phyloP scores from a whole-genome alignment of 1,284 basidiomycete genomes.

The Tranzscheliella williamsii region DNA sequence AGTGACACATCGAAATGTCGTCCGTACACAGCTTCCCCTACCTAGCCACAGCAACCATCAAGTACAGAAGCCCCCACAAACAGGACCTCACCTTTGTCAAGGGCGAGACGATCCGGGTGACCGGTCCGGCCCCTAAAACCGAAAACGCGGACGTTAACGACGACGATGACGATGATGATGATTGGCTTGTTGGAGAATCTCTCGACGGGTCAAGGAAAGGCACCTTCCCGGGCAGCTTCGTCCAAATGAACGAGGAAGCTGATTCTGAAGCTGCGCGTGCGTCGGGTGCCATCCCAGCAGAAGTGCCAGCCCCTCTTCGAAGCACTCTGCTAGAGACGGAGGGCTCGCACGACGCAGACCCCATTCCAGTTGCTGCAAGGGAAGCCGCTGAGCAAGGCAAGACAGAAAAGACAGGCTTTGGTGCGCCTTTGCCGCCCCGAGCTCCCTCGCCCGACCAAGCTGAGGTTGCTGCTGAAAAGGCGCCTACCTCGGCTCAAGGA shows the following conservation, averaged over 20 bases:
- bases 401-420: constrained; percentile 28
- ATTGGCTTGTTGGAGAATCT: constrained; percentile 60
- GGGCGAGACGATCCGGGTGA: constrained; percentile 57
- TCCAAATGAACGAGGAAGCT: constrained; percentile 33
- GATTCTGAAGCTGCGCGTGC: constrained; percentile 29
- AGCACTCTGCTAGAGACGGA: constrained; percentile 17
- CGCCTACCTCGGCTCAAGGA: no score
- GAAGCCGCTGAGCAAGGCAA: constrained; percentile 27
- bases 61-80: constrained; percentile 55
- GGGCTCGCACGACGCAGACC: constrained; percentile 36
- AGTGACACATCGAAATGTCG: no score
- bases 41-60: constrained; percentile 47
- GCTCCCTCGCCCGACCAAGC: constrained; percentile 21
- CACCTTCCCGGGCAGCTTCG: constrained; percentile 59
- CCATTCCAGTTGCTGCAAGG: constrained; percentile 26
- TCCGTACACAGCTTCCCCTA: constrained; percentile 18
- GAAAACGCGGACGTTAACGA: constrained; percentile 39
- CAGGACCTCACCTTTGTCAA: constrained; percentile 56
- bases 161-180: constrained; percentile 60
- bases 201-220: constrained; percentile 51
- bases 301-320: constrained; percentile 6
- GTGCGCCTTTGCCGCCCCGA: constrained; percentile 32
- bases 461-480: no score
- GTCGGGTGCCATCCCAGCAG: constrained; percentile 17
- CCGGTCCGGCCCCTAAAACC: constrained; percentile 41